Evolutionary conservation across 495 filamentous ascomycete genomes (phyloP).

Genomic region (Paragyromitra xinjiangensis): DNA sequence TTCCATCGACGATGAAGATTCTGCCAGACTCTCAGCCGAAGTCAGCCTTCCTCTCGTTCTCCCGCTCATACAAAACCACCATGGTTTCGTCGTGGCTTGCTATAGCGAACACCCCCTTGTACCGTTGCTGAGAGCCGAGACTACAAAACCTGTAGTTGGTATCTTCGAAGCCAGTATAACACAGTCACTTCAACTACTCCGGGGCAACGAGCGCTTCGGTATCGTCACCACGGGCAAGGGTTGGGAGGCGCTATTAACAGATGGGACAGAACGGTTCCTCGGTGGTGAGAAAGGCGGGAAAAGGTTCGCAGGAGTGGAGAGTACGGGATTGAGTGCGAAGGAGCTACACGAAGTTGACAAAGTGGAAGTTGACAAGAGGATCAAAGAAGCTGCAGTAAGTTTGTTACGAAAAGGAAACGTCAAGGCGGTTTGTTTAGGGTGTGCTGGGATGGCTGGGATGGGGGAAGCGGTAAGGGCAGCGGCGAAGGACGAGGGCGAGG

Average conservation of each 20-base stretch:
- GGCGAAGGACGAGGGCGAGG: constrained; percentile 67
- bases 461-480: constrained; percentile 78
- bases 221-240: constrained; percentile 87
- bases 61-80: constrained; percentile 65
- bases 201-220: constrained; percentile 67
- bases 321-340: constrained; percentile 80
- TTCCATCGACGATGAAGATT: constrained; percentile 72
- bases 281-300: constrained; percentile 57
- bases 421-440: constrained; percentile 76
- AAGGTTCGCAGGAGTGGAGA: constrained; percentile 80
- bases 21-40: constrained; percentile 63
- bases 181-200: constrained; percentile 65
- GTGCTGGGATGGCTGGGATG: constrained; percentile 93
- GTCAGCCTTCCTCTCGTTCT: constrained; percentile 68
- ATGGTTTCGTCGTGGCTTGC: constrained; percentile 86
- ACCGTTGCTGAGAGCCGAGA: constrained; percentile 63
- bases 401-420: constrained; percentile 69
- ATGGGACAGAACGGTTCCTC: constrained; percentile 68
- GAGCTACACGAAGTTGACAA: constrained; percentile 76
- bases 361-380: constrained; percentile 70
- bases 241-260: constrained; percentile 77
- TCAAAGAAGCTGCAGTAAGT: constrained; percentile 73
- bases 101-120: constrained; percentile 90
- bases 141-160: constrained; percentile 69
- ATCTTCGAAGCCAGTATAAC: constrained; percentile 86